Evolutionary conservation across 169 alveolate genomes (phyloP).

Genomic region (Amoebophrya sp.): DNA sequence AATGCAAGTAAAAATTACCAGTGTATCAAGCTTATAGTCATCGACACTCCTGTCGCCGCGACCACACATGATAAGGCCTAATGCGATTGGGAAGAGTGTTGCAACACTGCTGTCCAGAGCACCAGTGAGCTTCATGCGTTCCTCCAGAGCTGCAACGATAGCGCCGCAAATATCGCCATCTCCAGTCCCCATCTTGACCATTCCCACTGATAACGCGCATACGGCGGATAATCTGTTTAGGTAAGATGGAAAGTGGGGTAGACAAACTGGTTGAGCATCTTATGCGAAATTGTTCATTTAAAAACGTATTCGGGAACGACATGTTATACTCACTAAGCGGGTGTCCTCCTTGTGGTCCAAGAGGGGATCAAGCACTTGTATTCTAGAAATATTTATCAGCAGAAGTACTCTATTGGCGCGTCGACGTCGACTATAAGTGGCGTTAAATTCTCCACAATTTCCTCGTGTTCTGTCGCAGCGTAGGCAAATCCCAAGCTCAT

Average conservation of each 20-base stretch:
- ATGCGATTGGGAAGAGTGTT: neutral
- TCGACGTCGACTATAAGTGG: conserved; percentile 45
- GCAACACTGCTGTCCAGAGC: neutral
- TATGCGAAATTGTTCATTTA: too few relatives aligned
- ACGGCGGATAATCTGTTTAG: conserved; percentile 67
- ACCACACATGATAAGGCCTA: neutral
- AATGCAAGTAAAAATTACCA: neutral
- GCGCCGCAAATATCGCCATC: conserved; percentile 70
- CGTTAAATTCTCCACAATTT: conserved; percentile 56
- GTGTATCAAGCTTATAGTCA: neutral
- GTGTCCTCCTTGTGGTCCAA: neutral
- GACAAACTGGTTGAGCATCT: neutral
- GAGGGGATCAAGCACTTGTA: neutral
- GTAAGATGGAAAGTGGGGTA: conserved; percentile 38
- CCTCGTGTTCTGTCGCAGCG: conserved; percentile 90
- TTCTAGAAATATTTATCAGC: neutral
- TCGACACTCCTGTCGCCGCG: neutral
- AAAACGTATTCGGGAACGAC: too few relatives aligned
- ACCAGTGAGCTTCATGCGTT: conserved; percentile 55
- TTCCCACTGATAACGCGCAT: conserved; percentile 69
- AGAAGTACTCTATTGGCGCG: neutral
- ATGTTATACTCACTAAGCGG: too few relatives aligned
- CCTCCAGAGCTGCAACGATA: conserved; percentile 60
- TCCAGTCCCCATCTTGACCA: conserved; percentile 70
- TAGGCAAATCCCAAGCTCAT: conserved; percentile 88